Conservation (phyloP, 2,329 filamentous ascomycete species). For the Lanzia echinophila region DNA sequence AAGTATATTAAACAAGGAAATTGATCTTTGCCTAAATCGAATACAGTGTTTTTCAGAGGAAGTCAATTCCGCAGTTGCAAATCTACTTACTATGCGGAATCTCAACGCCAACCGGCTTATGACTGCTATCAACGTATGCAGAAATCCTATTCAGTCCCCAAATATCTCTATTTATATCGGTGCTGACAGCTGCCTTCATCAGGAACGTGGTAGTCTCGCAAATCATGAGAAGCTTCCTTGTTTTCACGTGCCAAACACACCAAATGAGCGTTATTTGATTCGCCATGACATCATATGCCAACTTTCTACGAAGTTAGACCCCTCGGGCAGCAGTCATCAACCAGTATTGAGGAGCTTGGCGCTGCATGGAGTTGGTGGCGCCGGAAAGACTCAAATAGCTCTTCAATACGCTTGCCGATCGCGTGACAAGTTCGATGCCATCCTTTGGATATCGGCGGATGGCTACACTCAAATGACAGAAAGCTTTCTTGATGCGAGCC, state of each 20-base stretch:
- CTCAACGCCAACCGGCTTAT: no score
- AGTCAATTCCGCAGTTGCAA: no score
- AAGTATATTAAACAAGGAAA: no score
- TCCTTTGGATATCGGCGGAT: constrained; percentile 6
- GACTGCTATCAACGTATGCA: no score
- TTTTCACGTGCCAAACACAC: background rate
- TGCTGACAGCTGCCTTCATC: no score
- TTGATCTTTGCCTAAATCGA: no score
- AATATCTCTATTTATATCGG: no score
- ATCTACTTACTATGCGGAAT: no score
- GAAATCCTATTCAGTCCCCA: no score
- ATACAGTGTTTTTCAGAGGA: no score
- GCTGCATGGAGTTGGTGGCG: constrained; percentile 6
- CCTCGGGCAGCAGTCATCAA: background rate
- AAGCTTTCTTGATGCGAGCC: background rate
- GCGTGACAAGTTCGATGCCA: constrained; percentile 8
- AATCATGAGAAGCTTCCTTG: background rate
- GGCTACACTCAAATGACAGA: background rate
- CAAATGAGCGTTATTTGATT: background rate
- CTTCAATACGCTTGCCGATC: constrained; percentile 1
- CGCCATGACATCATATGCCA: background rate
- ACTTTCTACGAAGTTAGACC: background rate
- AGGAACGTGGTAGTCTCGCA: no score
- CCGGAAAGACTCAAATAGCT: constrained; percentile 10
- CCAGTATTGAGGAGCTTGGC: background rate